A percentile compares a stretch with the other conserved stretches of the same genome.
phyloP scores from a whole-genome alignment of 306 rosid genomes.

The Mucuna pruriens region DNA sequence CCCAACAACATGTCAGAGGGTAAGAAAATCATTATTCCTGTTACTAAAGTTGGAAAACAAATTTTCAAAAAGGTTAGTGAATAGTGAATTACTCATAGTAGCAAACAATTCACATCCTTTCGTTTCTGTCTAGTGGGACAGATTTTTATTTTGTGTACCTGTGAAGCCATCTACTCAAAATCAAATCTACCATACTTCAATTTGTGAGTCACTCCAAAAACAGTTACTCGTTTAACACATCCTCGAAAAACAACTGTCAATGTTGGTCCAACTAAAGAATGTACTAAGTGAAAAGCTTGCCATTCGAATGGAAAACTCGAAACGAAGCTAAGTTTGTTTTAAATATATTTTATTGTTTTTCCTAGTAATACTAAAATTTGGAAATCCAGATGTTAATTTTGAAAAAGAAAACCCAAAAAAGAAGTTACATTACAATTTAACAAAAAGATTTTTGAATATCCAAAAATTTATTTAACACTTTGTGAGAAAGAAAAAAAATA shows the following conservation, averaged over 20 bases:
- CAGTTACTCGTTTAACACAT: neutral
- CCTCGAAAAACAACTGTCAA: neutral
- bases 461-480: too few relatives aligned
- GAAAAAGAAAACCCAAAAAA: neutral
- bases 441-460: too few relatives aligned
- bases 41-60: neutral
- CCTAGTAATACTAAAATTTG: neutral
- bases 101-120: neutral
- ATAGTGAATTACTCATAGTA: neutral
- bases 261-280: neutral
- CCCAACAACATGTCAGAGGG: constrained; percentile 15
- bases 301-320: too few relatives aligned
- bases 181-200: constrained; percentile 1
- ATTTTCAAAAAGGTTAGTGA: neutral
- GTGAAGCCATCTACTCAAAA: constrained; percentile 24
- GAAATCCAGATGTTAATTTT: neutral
- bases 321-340: too few relatives aligned
- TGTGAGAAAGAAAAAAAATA: too few relatives aligned
- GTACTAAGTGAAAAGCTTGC: neutral
- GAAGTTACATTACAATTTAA: neutral
- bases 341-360: neutral
- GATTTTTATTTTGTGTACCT: constrained; percentile 4
- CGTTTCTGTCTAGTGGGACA: neutral
- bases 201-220: neutral
- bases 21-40: neutral